Percentiles rank a stretch among this genome's conserved stretches.
These are phyloP conservation scores for Coelastrella sp. DNA, from an alignment of 139 green algal genomes.

Conservation along the genomic window DNA sequence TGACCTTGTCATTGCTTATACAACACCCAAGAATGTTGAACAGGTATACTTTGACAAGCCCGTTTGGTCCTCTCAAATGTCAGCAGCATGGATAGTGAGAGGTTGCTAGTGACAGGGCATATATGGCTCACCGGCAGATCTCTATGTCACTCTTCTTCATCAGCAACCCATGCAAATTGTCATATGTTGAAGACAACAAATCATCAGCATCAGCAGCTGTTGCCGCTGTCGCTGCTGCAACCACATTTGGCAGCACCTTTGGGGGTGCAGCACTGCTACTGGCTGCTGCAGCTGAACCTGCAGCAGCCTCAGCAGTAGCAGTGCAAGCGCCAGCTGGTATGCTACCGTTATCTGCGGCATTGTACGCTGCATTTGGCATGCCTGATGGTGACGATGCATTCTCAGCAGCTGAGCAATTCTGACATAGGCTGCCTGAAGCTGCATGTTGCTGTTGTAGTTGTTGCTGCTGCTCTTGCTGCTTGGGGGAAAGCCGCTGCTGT, in stretches of 20 bases:
- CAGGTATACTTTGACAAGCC: too few relatives aligned
- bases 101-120: too few relatives aligned
- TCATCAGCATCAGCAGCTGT: conserved; percentile 36
- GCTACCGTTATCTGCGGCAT: too few relatives aligned
- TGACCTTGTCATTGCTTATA: too few relatives aligned
- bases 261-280: background rate
- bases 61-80: too few relatives aligned
- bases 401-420: background rate
- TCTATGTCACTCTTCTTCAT: conserved; percentile 64
- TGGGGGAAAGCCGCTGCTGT: background rate
- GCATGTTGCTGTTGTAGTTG: conserved; percentile 8
- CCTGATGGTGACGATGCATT: too few relatives aligned
- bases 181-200: conserved; percentile 45
- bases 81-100: too few relatives aligned
- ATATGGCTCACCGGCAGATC: conserved; percentile 55
- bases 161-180: conserved; percentile 49
- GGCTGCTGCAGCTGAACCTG: background rate
- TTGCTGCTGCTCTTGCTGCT: background rate
- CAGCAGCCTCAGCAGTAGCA: background rate
- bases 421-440: background rate
- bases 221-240: background rate
- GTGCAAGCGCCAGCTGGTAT: background rate
- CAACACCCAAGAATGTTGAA: too few relatives aligned
- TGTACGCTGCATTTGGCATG: too few relatives aligned
- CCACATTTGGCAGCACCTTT: background rate